A percentile compares a stretch with the other conserved stretches of the same genome.
Evolutionary conservation across 345 rosid species (phyloP).

Genomic region (Eucalyptus sp.): DNA sequence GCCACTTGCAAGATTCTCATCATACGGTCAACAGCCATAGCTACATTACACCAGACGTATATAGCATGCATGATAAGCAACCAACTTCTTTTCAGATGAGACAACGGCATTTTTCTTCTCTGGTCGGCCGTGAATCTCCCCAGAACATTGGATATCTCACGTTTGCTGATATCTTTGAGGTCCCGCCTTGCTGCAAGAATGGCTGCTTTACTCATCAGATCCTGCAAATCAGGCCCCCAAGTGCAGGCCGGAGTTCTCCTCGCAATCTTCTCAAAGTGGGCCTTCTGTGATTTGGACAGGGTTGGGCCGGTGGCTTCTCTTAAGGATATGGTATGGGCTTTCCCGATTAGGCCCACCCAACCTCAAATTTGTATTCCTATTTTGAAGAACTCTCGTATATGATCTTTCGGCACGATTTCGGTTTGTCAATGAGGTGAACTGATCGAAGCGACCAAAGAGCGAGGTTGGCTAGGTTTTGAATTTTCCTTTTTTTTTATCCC

Average conservation of each 20-base stretch:
- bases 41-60: background rate
- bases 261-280: constrained; percentile 79
- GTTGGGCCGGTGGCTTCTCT: background rate
- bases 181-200: constrained; percentile 86
- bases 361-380: background rate
- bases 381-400: background rate
- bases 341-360: background rate
- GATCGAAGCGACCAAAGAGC: background rate
- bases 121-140: constrained; percentile 88
- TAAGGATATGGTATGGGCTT: background rate
- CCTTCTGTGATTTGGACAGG: constrained; percentile 32
- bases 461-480: background rate
- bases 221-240: constrained; percentile 70
- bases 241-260: constrained; percentile 77
- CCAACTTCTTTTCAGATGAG: constrained; percentile 74
- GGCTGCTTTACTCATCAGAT: constrained; percentile 88
- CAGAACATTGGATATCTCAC: constrained; percentile 81
- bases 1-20: constrained; percentile 44
- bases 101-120: constrained; percentile 95
- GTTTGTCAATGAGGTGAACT: background rate
- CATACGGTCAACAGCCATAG: background rate
- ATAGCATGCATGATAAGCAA: constrained; percentile 4
- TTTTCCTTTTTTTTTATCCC: background rate
- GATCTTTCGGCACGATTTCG: background rate
- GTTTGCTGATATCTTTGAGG: constrained; percentile 91